A percentile compares a stretch with the other conserved stretches of the same genome.
phyloP scores from a whole-genome alignment of 73 alveolate species.

The Paramecium octaurelia region DNA sequence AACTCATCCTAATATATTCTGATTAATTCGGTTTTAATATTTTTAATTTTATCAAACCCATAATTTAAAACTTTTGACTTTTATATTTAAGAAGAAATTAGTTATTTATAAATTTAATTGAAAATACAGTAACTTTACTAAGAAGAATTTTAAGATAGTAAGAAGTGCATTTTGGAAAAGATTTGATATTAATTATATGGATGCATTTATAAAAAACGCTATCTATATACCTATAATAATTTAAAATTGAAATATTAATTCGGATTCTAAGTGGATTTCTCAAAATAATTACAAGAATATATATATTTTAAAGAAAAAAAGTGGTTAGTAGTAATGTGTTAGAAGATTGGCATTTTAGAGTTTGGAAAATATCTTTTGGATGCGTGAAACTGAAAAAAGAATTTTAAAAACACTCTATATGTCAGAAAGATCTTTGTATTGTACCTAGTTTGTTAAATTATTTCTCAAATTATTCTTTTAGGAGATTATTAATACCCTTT shows the following conservation, averaged over 20 bases:
- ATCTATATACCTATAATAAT: not conserved
- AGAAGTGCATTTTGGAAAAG: not conserved
- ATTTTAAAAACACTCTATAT: not conserved
- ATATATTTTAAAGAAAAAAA: not conserved
- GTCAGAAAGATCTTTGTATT: constrained; percentile 23
- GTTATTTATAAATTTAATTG: not conserved
- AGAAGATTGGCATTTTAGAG: not conserved
- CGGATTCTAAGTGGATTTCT: constrained; percentile 11
- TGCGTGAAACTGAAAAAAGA: constrained; percentile 32
- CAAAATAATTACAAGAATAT: not conserved
- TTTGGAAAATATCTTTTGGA: not conserved
- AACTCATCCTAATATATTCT: not conserved
- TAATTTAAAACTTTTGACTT: not conserved
- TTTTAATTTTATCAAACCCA: not conserved
- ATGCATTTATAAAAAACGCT: constrained; percentile 28
- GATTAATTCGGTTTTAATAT: not conserved
- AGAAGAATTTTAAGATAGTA: not conserved
- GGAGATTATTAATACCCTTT: not conserved
- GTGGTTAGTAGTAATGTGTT: not conserved
- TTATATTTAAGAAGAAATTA: not conserved
- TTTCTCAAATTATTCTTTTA: not conserved
- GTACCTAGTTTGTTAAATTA: not conserved
- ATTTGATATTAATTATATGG: not conserved
- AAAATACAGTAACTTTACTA: not conserved
- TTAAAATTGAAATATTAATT: not conserved